Percentiles rank a stretch among this genome's conserved stretches.
These are phyloP conservation scores for Tephrocybe rancida DNA, from an alignment of 768 basidiomycete genomes.

Conservation along the genomic window DNA sequence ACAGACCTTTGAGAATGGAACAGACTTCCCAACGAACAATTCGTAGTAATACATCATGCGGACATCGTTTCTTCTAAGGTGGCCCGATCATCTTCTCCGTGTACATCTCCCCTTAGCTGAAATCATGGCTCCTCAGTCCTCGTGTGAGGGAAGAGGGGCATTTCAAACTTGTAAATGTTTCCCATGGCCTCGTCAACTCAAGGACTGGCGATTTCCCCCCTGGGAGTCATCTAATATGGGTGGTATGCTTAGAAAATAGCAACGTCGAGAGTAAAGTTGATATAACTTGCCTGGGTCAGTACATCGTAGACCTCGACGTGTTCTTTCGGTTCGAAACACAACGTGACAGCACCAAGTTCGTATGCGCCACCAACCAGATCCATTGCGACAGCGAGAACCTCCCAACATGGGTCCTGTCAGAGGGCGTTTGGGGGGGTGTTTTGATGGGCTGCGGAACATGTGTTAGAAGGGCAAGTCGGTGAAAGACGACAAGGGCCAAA, in stretches of 20 bases:
- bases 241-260: too few species aligned
- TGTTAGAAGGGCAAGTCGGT: not conserved
- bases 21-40: not conserved
- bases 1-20: conserved; percentile 5
- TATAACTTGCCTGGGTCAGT: too few species aligned
- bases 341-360: conserved; percentile 7
- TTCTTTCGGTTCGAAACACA: not conserved
- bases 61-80: not conserved
- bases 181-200: conserved; percentile 12
- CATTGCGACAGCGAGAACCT: conserved; percentile 10
- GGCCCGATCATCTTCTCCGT: conserved; percentile 2
- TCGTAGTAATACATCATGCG: conserved; percentile 12
- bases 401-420: conserved; percentile 8
- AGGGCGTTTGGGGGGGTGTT: conserved; percentile 3
- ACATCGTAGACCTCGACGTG: conserved; percentile 13
- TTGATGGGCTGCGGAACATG: conserved; percentile 3
- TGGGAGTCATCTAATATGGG: conserved; percentile 9
- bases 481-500: not conserved
- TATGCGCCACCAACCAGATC: too few species aligned
- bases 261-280: not conserved
- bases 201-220: conserved; percentile 12
- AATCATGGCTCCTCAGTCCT: conserved; percentile 9
- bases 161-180: conserved; percentile 15
- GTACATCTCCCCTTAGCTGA: conserved; percentile 4
- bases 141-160: conserved; percentile 15